Percentiles rank a stretch among this genome's conserved stretches.
These are phyloP conservation scores for Rutstroemia sp. DNA, from an alignment of 2,329 filamentous ascomycete genomes.

Conservation along the genomic window DNA sequence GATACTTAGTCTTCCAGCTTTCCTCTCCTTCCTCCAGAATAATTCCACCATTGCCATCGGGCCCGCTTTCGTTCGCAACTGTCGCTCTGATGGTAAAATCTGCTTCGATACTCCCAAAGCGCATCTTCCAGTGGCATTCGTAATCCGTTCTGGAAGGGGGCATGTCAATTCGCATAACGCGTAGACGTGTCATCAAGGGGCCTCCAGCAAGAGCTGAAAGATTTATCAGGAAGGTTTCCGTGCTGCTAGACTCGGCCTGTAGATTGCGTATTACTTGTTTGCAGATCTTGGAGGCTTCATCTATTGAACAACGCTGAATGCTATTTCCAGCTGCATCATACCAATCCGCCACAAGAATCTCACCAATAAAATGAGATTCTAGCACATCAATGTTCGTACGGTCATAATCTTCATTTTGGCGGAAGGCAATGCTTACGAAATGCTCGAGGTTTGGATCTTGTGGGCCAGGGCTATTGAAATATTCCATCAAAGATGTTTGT, in stretches of 20 bases:
- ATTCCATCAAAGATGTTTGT: conserved; percentile 23
- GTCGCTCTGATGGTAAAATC: conserved; percentile 45
- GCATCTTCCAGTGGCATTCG: conserved; percentile 47
- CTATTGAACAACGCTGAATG: conserved; percentile 38
- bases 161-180: conserved; percentile 37
- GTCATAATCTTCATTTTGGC: conserved; percentile 25
- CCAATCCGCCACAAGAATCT: conserved; percentile 45
- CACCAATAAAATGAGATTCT: conserved; percentile 46
- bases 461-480: conserved; percentile 19
- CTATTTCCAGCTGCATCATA: conserved; percentile 39
- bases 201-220: conserved; percentile 50
- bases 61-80: conserved; percentile 23
- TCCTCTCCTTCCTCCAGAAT: conserved; percentile 17
- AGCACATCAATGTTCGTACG: conserved; percentile 50
- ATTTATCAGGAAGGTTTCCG: conserved; percentile 52
- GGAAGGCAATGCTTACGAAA: conserved; percentile 25
- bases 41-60: conserved; percentile 18
- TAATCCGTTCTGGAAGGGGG: conserved; percentile 38
- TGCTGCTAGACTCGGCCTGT: conserved; percentile 41
- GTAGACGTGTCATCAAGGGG: conserved; percentile 40
- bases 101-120: conserved; percentile 45
- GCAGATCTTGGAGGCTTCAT: conserved; percentile 48
- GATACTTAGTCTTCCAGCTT: conserved; percentile 47
- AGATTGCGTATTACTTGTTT: conserved; percentile 47
- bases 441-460: conserved; percentile 19